phyloP scores from a whole-genome alignment of 306 rosid species.

The Sicyos baderoa region DNA sequence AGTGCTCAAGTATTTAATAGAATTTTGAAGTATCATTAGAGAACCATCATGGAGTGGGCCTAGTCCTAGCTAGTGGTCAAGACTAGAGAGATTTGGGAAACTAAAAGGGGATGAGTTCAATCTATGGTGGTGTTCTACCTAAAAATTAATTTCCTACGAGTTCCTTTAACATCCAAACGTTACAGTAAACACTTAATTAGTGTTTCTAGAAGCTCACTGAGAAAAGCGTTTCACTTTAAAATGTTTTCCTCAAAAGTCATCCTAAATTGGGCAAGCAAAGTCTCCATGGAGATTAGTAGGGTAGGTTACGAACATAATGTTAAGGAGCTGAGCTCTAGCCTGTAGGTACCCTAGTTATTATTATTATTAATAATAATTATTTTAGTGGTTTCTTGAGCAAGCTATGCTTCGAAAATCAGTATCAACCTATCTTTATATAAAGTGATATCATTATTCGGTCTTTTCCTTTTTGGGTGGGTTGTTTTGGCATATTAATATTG shows the following conservation, averaged over 20 bases:
- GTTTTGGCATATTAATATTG: constrained; percentile 3
- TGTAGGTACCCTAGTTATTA: not conserved
- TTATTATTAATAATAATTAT: not conserved
- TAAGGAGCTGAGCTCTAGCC: not conserved
- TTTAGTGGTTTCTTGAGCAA: constrained; percentile 7
- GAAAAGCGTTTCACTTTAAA: not conserved
- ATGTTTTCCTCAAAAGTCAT: not conserved
- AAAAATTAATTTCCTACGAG: too few species aligned
- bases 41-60: too few species aligned
- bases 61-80: too few species aligned
- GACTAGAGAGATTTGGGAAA: too few species aligned
- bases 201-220: not conserved
- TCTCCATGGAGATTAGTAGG: not conserved
- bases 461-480: not conserved
- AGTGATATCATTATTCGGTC: not conserved
- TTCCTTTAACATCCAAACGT: too few species aligned
- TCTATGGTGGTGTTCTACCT: too few species aligned
- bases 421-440: not conserved
- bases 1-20: not conserved
- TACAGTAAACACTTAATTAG: not conserved
- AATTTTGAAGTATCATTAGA: not conserved
- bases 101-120: too few species aligned
- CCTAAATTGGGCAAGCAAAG: not conserved
- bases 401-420: not conserved
- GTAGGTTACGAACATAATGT: not conserved